Base-by-base conservation (phyloP, 345 rosid species). In the Brassica incana region DNA sequence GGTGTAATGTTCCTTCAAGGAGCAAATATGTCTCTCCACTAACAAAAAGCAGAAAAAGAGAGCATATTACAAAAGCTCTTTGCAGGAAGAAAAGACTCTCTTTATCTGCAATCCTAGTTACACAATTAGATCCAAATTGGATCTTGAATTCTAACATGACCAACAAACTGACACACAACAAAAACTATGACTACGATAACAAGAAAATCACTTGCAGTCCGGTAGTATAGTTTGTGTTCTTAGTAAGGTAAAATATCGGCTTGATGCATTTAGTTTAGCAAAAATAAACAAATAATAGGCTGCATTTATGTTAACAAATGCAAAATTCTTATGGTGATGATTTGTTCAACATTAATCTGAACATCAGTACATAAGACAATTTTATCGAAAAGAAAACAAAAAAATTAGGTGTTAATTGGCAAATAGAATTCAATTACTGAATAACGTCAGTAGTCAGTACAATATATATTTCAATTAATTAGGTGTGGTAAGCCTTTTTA, bases 1-100 rank as follows among this genome's bases (percentile, higher is more conserved):
- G 74, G 36, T 74, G 33, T 52, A 27, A 69, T 80, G 75, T 80
- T 80, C 71, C 11, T 62, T 75, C 79, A 70, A 52, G 18, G 63
- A 80, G 79, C 63, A 80, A 64, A 71, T 65, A 38, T 70, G 83
- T 80, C 73, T 65, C 63, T 71, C 83, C 83, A 81, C 83, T 81
- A 65, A 76, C 77, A 65, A 71, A 81, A 80, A 75, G 79, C 50
- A 40, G 58, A 35, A 35, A 43, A 73, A 15, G 0, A 30, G 32
- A 54, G 25, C 10, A 54, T 70, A 68, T 67, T 56, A 43, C 65
- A 80, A 76, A 80, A 75, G 69, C 69, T 75, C 63, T 75, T 54
- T 75, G 68, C 72, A 80, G 54, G 72, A 70, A 38, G 69, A 71
- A 80, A 80, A 71, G 67, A 43, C 61, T 54, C 61, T 15, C 61